Percentiles rank a stretch among this genome's conserved stretches.
These are phyloP conservation scores for Lonicera japonica DNA, from an alignment of 129 eudicot species.

Conservation along the genomic window DNA sequence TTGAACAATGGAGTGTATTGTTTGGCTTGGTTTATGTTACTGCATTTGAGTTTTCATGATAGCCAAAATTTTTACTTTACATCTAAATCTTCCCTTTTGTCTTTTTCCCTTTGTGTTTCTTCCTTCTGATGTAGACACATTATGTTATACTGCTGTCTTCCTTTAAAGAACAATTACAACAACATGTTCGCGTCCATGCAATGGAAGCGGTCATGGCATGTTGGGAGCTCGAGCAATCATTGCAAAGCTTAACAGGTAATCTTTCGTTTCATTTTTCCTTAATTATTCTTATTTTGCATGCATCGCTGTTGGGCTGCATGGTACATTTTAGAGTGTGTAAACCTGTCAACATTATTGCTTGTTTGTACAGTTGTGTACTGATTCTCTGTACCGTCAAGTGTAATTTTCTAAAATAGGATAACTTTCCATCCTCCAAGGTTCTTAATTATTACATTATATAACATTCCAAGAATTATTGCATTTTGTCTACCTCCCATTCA, in stretches of 20 bases:
- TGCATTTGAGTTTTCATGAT: not conserved
- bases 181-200: slow-evolving; percentile 95
- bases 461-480: not conserved
- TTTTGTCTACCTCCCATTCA: no score
- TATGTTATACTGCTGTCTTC: slow-evolving; percentile 80
- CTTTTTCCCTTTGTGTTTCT: slow-evolving; percentile 2
- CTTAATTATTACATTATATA: no score
- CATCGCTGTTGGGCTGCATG: not conserved
- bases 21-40: no score
- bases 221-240: slow-evolving; percentile 88
- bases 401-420: no score
- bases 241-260: slow-evolving; percentile 84
- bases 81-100: slow-evolving; percentile 2
- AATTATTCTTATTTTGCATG: not conserved
- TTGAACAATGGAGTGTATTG: not conserved
- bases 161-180: slow-evolving; percentile 89
- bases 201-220: slow-evolving; percentile 99
- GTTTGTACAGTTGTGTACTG: no score
- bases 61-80: not conserved
- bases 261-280: not conserved
- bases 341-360: no score
- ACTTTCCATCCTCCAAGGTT: no score
- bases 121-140: slow-evolving; percentile 54
- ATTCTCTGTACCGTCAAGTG: no score
- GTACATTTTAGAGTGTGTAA: not conserved